These are phyloP conservation scores for Fusarium camptoceras DNA, from an alignment of 2,329 filamentous ascomycete genomes.

Conservation along the genomic window DNA sequence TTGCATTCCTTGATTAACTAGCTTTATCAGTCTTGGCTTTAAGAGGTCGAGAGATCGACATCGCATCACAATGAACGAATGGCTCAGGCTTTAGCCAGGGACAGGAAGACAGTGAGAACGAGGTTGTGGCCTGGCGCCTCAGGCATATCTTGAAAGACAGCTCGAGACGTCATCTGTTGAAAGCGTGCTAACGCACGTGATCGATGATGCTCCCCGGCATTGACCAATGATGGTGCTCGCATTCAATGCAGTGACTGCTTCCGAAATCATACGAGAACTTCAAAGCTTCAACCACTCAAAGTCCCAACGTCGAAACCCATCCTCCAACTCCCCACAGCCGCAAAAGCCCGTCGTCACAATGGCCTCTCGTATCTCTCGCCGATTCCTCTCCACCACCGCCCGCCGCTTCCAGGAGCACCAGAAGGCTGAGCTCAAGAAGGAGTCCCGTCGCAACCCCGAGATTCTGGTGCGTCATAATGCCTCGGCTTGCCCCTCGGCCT, in stretches of 20 bases:
- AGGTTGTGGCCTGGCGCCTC: conserved; percentile 10
- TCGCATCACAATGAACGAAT: conserved; percentile 36
- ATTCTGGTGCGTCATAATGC: conserved; percentile 57
- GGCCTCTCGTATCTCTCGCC: conserved; percentile 68
- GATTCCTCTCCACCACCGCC: conserved; percentile 65
- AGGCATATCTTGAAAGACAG: neutral
- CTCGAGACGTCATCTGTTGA: conserved; percentile 33
- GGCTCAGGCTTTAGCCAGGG: conserved; percentile 18
- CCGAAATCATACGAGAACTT: conserved; percentile 52
- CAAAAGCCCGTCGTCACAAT: conserved; percentile 55
- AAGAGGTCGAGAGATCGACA: conserved; percentile 23
- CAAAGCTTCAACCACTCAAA: conserved; percentile 43
- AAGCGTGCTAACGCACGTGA: conserved; percentile 39
- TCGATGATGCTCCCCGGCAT: conserved; percentile 26
- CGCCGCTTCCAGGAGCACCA: conserved; percentile 62
- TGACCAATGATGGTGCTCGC: conserved; percentile 45
- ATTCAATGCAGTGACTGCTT: conserved; percentile 32
- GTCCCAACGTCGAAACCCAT: conserved; percentile 34
- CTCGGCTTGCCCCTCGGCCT: conserved; percentile 31
- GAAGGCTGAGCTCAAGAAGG: conserved; percentile 65
- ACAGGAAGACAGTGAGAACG: conserved; percentile 8
- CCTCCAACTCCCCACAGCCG: conserved; percentile 28
- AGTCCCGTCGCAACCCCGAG: conserved; percentile 67
- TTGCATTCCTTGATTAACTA: conserved; percentile 31
- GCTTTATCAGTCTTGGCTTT: conserved; percentile 20